Conservation (phyloP, 768 basidiomycete species). For the Xanthoconium stramineum region DNA sequence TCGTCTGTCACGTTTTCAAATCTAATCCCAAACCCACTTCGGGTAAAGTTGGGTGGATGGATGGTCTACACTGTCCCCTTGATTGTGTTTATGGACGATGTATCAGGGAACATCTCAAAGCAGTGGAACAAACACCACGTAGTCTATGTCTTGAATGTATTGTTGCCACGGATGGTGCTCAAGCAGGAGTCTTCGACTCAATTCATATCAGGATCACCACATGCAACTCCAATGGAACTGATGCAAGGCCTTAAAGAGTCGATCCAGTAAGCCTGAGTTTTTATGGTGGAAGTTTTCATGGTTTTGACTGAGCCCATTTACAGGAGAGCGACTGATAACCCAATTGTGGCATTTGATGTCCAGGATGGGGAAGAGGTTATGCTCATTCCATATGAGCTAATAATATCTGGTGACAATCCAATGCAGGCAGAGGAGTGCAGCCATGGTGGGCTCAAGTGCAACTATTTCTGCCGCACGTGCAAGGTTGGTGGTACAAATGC, state of each 20-base stretch:
- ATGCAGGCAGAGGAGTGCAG: constrained; percentile 14
- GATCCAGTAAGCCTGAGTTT: constrained; percentile 15
- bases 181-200: constrained; percentile 32
- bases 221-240: constrained; percentile 34
- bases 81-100: constrained; percentile 35
- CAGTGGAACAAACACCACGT: too few species aligned
- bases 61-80: constrained; percentile 13
- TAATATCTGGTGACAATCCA: neutral
- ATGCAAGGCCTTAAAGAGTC: constrained; percentile 29
- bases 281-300: too few species aligned
- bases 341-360: constrained; percentile 18
- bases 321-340: constrained; percentile 1
- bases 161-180: constrained; percentile 26
- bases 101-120: too few species aligned
- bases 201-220: constrained; percentile 33
- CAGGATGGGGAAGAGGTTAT: constrained; percentile 20
- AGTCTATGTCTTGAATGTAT: constrained; percentile 12
- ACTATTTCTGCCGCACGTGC: too few species aligned
- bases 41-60: too few species aligned
- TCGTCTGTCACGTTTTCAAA: neutral
- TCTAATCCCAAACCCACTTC: too few species aligned
- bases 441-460: constrained; percentile 32
- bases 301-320: neutral
- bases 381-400: constrained; percentile 21
- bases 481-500: constrained; percentile 26